Conservation (phyloP, 2,329 filamentous ascomycete species). For the Trichoderma endophyticum region DNA sequence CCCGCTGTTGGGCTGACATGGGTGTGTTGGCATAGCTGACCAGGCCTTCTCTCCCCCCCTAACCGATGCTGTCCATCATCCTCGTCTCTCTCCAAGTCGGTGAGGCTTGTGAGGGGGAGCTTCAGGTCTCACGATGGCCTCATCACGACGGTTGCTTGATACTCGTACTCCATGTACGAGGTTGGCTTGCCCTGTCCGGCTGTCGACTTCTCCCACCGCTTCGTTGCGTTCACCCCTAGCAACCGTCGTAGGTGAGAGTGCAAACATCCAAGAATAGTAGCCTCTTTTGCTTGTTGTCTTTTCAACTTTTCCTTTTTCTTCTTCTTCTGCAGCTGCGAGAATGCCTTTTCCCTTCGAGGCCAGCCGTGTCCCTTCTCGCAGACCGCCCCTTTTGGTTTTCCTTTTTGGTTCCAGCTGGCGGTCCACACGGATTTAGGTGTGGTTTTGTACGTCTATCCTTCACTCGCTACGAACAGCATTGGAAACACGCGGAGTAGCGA, state of each 20-base stretch:
- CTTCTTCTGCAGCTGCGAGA: neutral
- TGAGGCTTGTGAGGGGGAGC: conserved; percentile 1
- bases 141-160: neutral
- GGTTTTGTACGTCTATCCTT: neutral
- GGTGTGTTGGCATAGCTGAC: conserved; percentile 17
- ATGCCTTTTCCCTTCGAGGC: neutral
- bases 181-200: neutral
- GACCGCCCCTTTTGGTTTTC: conserved; percentile 16
- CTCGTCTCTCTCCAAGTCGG: conserved; percentile 7
- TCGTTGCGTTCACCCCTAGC: neutral
- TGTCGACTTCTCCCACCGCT: neutral
- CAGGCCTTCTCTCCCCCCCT: neutral
- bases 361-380: neutral
- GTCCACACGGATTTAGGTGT: neutral
- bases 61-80: neutral
- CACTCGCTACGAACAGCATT: neutral
- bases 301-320: neutral
- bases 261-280: neutral
- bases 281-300: neutral
- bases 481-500: neutral
- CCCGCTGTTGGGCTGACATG: conserved; percentile 19
- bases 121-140: conserved; percentile 16
- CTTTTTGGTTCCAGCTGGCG: neutral
- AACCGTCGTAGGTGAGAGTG: conserved; percentile 4
- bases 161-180: neutral